A percentile compares a stretch with the other conserved stretches of the same genome.
These are phyloP conservation scores for Teratosphaeria viscida DNA, from an alignment of 2,329 filamentous ascomycete genomes.

Conservation along the genomic window DNA sequence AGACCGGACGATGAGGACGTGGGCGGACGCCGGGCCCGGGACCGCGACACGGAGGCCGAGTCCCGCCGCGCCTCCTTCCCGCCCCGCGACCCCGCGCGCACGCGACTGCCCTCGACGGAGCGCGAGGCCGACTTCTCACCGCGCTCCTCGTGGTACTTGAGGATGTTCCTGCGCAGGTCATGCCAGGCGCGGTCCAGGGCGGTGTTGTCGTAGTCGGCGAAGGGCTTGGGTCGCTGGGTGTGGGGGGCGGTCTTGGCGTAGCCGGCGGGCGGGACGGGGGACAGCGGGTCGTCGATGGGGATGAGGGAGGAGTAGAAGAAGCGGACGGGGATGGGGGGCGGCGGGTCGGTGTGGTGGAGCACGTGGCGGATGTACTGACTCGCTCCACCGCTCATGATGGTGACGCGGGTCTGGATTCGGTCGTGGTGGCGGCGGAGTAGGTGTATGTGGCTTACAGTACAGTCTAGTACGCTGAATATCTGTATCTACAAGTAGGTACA, in stretches of 20 bases:
- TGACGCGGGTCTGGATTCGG: not conserved
- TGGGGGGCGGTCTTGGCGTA: slow-evolving; percentile 9
- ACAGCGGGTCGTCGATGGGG: slow-evolving; percentile 30
- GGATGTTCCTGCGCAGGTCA: slow-evolving; percentile 23
- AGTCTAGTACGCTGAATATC: too few species aligned
- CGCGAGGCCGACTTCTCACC: slow-evolving; percentile 18
- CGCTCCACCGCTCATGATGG: slow-evolving; percentile 12
- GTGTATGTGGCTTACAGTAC: too few species aligned
- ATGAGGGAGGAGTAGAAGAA: slow-evolving; percentile 29
- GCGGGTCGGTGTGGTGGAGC: slow-evolving; percentile 28
- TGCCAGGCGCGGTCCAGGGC: slow-evolving; percentile 28
- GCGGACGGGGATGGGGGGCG: slow-evolving; percentile 24
- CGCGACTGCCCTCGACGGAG: slow-evolving; percentile 8
- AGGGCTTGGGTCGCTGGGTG: slow-evolving; percentile 23
- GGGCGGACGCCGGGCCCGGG: slow-evolving; percentile 4
- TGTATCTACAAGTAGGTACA: too few species aligned
- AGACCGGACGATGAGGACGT: slow-evolving; percentile 11
- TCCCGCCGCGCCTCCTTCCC: slow-evolving; percentile 8
- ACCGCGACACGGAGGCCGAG: slow-evolving; percentile 11
- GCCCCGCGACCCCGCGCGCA: slow-evolving; percentile 9
- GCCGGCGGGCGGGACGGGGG: slow-evolving; percentile 25
- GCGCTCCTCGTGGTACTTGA: slow-evolving; percentile 24
- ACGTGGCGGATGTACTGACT: slow-evolving; percentile 38
- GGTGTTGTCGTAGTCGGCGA: slow-evolving; percentile 28
- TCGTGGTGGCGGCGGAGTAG: too few species aligned